Evolutionary conservation across 345 rosid species (phyloP).

Genomic region (Gossypium stocksii): DNA sequence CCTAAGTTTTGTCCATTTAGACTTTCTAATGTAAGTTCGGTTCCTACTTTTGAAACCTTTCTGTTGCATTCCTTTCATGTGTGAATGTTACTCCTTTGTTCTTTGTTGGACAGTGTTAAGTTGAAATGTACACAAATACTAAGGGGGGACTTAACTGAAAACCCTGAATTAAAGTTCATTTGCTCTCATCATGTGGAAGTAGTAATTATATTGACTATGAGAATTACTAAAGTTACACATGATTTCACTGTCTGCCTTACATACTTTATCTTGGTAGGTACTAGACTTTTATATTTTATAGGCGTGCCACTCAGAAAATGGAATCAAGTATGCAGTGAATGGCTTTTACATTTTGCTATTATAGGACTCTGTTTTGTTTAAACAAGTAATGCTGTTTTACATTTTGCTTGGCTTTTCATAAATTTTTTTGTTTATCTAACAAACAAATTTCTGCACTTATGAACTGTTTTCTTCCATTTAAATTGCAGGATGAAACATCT

Average conservation of each 20-base stretch:
- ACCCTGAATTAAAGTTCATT: neutral
- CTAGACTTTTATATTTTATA: neutral
- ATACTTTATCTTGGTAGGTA: neutral
- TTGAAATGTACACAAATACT: constrained; percentile 14
- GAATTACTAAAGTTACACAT: neutral
- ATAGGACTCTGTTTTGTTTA: neutral
- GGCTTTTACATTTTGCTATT: neutral
- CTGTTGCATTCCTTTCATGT: constrained; percentile 4
- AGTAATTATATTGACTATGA: neutral
- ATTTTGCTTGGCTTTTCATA: neutral
- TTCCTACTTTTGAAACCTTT: constrained; percentile 3
- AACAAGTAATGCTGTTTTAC: neutral
- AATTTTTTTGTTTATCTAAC: neutral
- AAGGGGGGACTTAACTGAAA: constrained; percentile 2
- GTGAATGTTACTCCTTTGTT: constrained; percentile 2
- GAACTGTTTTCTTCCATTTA: constrained; percentile 15
- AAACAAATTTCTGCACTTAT: neutral
- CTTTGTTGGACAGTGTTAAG: constrained; percentile 6
- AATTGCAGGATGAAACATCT: constrained; percentile 82
- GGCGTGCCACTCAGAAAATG: neutral
- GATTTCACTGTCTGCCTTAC: neutral
- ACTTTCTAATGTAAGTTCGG: constrained; percentile 75
- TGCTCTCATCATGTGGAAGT: neutral
- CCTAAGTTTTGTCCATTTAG: constrained; percentile 91
- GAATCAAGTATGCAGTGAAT: neutral